A percentile compares a stretch with the other conserved stretches of the same genome.
These are phyloP conservation scores for Tolypocladium pustulatum DNA, from an alignment of 2,329 filamentous ascomycete genomes.

Conservation along the genomic window DNA sequence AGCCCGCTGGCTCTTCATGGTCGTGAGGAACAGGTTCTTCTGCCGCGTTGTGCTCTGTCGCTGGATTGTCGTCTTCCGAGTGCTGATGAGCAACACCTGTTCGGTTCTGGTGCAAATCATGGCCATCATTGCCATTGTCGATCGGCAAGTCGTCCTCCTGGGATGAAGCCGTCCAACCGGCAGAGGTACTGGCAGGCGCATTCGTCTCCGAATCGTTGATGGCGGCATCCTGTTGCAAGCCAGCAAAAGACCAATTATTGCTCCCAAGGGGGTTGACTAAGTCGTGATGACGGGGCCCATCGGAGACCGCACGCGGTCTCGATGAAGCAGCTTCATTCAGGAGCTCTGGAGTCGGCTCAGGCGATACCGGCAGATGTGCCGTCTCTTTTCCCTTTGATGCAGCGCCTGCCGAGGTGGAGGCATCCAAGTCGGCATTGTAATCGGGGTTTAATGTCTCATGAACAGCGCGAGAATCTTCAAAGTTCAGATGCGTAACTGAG, in stretches of 20 bases:
- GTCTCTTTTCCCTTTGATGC: constrained; percentile 16
- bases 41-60: constrained; percentile 2
- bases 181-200: background rate
- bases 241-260: constrained; percentile 50
- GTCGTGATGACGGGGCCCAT: constrained; percentile 37
- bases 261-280: constrained; percentile 43
- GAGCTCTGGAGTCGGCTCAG: constrained; percentile 4
- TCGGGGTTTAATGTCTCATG: background rate
- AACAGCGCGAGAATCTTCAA: background rate
- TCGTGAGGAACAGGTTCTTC: constrained; percentile 5
- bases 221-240: constrained; percentile 19
- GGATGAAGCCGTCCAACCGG: background rate
- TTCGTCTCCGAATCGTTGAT: background rate
- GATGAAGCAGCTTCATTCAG: constrained; percentile 10
- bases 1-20: constrained; percentile 9
- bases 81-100: background rate
- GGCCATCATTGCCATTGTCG: background rate
- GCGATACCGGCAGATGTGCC: constrained; percentile 4
- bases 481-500: background rate
- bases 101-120: no score
- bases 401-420: background rate
- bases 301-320: constrained; percentile 45
- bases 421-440: background rate
- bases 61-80: constrained; percentile 3
- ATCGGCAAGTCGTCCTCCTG: background rate